Conservation (phyloP, 176 grass and related monocot genomes). For the Luzula sylvatica region DNA sequence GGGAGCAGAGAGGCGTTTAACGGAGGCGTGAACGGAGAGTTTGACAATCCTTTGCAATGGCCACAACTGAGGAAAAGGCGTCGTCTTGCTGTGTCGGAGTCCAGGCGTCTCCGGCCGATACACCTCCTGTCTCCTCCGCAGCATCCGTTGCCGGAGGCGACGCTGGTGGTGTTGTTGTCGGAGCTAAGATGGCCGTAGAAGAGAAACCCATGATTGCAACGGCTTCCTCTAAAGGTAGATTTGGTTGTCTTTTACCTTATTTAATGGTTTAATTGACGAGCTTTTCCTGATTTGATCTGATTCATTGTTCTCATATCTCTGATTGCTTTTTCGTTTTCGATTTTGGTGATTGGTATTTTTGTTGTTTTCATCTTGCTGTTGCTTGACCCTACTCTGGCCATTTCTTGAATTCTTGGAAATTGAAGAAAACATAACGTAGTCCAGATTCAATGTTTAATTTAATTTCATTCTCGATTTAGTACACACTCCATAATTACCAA, state of each 20-base stretch:
- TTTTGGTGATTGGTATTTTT: no score
- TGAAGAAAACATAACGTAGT: no score
- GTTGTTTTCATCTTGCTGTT: no score
- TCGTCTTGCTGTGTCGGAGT: slow-evolving; percentile 35
- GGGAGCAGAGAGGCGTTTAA: slow-evolving; percentile 33
- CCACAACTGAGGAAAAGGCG: slow-evolving; percentile 99
- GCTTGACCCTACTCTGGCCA: no score
- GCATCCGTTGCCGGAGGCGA: slow-evolving; percentile 9
- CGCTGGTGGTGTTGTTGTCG: slow-evolving; percentile 22
- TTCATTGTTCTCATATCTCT: background rate
- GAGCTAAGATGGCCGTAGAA: slow-evolving; percentile 43
- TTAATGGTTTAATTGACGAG: background rate
- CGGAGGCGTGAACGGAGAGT: slow-evolving; percentile 76
- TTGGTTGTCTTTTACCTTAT: background rate
- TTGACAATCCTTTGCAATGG: slow-evolving; percentile 95
- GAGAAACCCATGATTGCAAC: slow-evolving; percentile 50
- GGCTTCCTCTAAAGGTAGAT: slow-evolving; percentile 70
- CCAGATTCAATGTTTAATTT: no score
- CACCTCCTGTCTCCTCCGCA: background rate
- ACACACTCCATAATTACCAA: background rate
- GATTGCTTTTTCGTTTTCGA: background rate
- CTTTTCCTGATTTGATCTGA: no score
- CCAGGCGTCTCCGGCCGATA: background rate
- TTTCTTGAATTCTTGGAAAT: no score
- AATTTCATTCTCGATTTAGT: no score